phyloP scores from a whole-genome alignment of 1,284 basidiomycete genomes.

The Leucoagaricus sp. region DNA sequence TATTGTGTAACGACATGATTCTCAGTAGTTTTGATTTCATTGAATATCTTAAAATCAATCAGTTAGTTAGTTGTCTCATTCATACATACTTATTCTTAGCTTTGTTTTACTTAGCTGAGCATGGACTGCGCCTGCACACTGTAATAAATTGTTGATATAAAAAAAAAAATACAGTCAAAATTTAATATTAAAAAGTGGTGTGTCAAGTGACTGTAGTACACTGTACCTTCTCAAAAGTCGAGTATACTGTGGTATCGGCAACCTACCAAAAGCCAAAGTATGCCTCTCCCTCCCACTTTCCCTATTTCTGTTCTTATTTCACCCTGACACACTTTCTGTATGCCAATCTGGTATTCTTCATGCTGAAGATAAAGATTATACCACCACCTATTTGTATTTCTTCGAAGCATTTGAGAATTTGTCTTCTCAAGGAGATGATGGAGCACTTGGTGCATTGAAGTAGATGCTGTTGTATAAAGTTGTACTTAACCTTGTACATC shows the following conservation, averaged over 20 bases:
- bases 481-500: slow-evolving; percentile 88
- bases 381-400: slow-evolving; percentile 97
- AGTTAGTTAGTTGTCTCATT: too few species aligned
- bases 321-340: too few species aligned
- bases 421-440: slow-evolving; percentile 71
- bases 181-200: too few species aligned
- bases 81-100: too few species aligned
- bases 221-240: slow-evolving; percentile 91
- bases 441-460: slow-evolving; percentile 84
- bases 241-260: slow-evolving; percentile 90
- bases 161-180: too few species aligned
- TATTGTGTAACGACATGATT: too few species aligned
- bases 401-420: slow-evolving; percentile 93
- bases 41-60: too few species aligned
- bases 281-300: slow-evolving; percentile 8
- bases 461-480: slow-evolving; percentile 99
- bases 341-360: slow-evolving; percentile 85
- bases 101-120: too few species aligned
- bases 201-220: too few species aligned
- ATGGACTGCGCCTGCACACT: too few species aligned
- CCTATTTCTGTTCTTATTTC: not conserved
- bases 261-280: slow-evolving; percentile 92
- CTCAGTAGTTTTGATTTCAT: too few species aligned
- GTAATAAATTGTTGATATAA: too few species aligned
- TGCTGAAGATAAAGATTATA: slow-evolving; percentile 98